A percentile compares a stretch with the other conserved stretches of the same genome.
Evolutionary conservation across 352 stramenopile genomes (phyloP).

Genomic region (Salisapilia sapeloensis): DNA sequence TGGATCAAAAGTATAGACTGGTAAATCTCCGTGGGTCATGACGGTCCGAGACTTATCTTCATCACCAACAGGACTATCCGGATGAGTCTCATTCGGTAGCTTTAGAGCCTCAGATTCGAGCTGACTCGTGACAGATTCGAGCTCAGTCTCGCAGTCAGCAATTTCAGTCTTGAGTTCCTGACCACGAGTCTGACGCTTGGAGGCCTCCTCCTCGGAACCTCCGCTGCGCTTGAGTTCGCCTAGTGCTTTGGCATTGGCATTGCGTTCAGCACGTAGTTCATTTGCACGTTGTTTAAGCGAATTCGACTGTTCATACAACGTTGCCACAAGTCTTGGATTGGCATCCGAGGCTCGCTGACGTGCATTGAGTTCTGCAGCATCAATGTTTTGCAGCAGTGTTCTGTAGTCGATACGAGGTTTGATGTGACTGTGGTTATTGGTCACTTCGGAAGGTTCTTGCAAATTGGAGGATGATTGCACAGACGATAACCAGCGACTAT

Average conservation of each 20-base stretch:
- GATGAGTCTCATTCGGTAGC: slow-evolving; percentile 64
- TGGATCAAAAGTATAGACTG: slow-evolving; percentile 28
- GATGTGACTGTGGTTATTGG: slow-evolving; percentile 39
- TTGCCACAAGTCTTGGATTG: slow-evolving; percentile 37
- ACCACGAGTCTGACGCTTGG: slow-evolving; percentile 17
- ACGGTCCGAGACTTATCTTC: slow-evolving; percentile 40
- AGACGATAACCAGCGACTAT: too few species aligned
- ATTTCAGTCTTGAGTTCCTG: slow-evolving; percentile 44
- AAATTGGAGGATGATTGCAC: too few species aligned
- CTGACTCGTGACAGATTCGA: slow-evolving; percentile 18
- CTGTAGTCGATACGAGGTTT: slow-evolving; percentile 66
- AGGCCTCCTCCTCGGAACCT: slow-evolving; percentile 12
- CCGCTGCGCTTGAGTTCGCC: slow-evolving; percentile 22
- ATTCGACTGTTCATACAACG: slow-evolving; percentile 41
- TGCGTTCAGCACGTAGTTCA: slow-evolving; percentile 41
- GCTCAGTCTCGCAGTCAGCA: slow-evolving; percentile 13
- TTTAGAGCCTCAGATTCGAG: slow-evolving; percentile 56
- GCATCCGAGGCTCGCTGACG: slow-evolving; percentile 47
- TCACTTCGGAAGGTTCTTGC: too few species aligned
- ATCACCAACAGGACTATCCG: slow-evolving; percentile 35
- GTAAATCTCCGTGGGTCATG: slow-evolving; percentile 31
- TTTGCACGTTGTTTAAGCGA: slow-evolving; percentile 38
- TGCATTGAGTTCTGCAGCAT: slow-evolving; percentile 32
- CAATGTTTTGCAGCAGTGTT: slow-evolving; percentile 37
- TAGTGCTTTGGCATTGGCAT: slow-evolving; percentile 42